phyloP scores from a whole-genome alignment of 805 yeast genomes.

The Monosporozyma servazzii region DNA sequence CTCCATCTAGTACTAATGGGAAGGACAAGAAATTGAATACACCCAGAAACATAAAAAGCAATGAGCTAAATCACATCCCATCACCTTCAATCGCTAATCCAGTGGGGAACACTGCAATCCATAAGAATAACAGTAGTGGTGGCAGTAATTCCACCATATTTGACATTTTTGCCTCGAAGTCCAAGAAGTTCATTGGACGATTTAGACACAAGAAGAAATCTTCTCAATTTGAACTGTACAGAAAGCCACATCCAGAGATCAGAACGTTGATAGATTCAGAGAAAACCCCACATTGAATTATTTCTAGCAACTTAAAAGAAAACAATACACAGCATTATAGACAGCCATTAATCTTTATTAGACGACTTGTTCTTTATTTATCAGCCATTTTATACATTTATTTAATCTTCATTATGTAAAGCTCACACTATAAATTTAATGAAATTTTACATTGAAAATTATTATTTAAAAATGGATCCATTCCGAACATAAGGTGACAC shows the following conservation, averaged over 20 bases:
- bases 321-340: not conserved
- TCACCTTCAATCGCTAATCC: not conserved
- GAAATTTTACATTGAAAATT: not conserved
- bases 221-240: conserved; percentile 4
- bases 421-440: not conserved
- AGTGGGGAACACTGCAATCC: not conserved
- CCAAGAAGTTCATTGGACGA: conserved; percentile 3
- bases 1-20: conserved; percentile 2
- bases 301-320: not conserved
- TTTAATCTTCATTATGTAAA: not conserved
- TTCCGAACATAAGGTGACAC: not conserved
- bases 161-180: not conserved
- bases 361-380: not conserved
- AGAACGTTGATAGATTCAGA: not conserved
- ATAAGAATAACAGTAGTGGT: not conserved
- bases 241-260: conserved; percentile 5
- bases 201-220: conserved; percentile 8
- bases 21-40: not conserved
- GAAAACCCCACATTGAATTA: not conserved
- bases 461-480: not conserved
- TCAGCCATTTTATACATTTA: not conserved
- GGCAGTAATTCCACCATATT: not conserved
- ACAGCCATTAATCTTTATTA: not conserved
- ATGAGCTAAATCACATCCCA: not conserved
- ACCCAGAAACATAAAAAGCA: not conserved